Base-by-base conservation (phyloP, 805 yeast genomes). In the Candida pini region DNA sequence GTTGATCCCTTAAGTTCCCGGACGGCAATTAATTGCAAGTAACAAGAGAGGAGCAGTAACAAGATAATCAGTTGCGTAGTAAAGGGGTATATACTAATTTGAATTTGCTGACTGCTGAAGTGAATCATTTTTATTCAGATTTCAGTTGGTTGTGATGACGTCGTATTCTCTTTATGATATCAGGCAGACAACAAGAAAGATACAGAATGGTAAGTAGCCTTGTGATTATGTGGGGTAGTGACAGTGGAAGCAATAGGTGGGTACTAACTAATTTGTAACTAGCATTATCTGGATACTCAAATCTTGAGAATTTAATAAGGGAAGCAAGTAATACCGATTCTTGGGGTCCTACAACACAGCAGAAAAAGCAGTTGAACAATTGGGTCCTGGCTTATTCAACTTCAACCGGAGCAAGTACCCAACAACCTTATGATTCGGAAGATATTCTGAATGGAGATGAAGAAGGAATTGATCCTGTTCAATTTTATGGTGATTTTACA, bases 331-430 rank as follows among this genome's bases (percentile, higher is more conserved):
- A 68, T 33, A 70, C 73, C 4, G 76, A 71, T 44, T 47, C 68
- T 5, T 71, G 76, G 76, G 76, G 76, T 2, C 76, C 76, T 4
- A 64, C 73, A 0, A 55, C 68, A 5, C 56, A 60, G 27, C 71
- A 70, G 40, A 47, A 67, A 43, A 54, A 53, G 24, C 64, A 62
- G 34, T 37, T 51, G 2, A 31, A 45, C 10, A 36, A 32, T 22
- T 48, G 51, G 51, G 38, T 51, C 15, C 32, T 48, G 12, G 26
- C 35, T 9, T 46, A 43, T 27, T 35, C 49, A n/a, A n/a, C n/a
- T n/a, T n/a, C n/a, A n/a, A n/a, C n/a, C n/a, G n/a, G n/a, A n/a
- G n/a, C n/a, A n/a, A n/a, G n/a, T n/a, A n/a, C n/a, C n/a, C n/a
- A n/a, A n/a, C n/a, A n/a, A n/a, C n/a, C n/a, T 23, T 39, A 38